phyloP scores from a whole-genome alignment of 2,329 filamentous ascomycete species.

The Beauveria sp. region DNA sequence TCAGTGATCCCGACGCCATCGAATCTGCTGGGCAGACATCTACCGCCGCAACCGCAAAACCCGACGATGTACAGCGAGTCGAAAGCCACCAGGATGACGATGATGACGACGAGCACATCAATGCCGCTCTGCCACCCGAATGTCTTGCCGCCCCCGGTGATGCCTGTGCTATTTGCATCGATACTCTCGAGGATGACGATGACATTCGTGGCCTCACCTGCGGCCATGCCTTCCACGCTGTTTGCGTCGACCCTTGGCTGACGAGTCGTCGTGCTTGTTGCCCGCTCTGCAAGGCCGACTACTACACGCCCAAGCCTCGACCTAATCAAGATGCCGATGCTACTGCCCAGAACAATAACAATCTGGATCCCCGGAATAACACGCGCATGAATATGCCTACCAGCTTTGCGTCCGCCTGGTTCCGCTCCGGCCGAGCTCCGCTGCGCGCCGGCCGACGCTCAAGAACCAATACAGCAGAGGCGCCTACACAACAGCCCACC shows the following conservation, averaged over 20 bases:
- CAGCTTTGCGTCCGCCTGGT: slow-evolving; percentile 33
- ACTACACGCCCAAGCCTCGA: slow-evolving; percentile 88
- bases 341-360: slow-evolving; percentile 18
- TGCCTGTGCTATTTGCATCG: slow-evolving; percentile 93
- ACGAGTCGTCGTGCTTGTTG: slow-evolving; percentile 92
- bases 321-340: slow-evolving; percentile 40
- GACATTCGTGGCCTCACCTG: slow-evolving; percentile 90
- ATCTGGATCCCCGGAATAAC: slow-evolving; percentile 30
- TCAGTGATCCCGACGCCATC: slow-evolving; percentile 2
- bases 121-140: slow-evolving; percentile 73
- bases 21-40: slow-evolving; percentile 20
- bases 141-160: slow-evolving; percentile 77
- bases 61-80: slow-evolving; percentile 29
- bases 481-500: slow-evolving; percentile 8
- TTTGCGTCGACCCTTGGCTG: slow-evolving; percentile 92
- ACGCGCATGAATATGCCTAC: slow-evolving; percentile 41
- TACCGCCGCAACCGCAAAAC: slow-evolving; percentile 17
- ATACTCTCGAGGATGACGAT: slow-evolving; percentile 88
- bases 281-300: slow-evolving; percentile 95
- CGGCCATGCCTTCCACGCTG: slow-evolving; percentile 96
- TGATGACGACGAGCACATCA: slow-evolving; percentile 75
- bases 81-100: slow-evolving; percentile 49
- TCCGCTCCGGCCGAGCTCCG: slow-evolving; percentile 16
- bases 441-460: neutral
- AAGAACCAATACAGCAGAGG: neutral